These are phyloP conservation scores for Argentina anserina DNA, from an alignment of 306 rosid genomes.

Conservation along the genomic window DNA sequence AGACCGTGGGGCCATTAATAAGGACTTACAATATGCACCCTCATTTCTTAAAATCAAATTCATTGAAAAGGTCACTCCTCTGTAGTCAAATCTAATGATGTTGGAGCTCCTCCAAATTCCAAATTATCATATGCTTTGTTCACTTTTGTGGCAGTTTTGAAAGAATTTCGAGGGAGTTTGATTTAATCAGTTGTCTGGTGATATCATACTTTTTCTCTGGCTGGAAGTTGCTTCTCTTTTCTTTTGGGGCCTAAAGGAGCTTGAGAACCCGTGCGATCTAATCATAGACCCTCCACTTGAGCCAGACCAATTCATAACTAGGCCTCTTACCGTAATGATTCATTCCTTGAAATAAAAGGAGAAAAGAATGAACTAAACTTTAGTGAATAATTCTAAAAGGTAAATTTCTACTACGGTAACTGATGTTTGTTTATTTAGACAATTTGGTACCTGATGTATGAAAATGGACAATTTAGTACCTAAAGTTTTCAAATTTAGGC, in stretches of 20 bases:
- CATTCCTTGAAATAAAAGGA: not conserved
- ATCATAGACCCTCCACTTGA: constrained; percentile 4
- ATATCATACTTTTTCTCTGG: not conserved
- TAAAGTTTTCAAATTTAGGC: too few species aligned
- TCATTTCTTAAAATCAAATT: not conserved
- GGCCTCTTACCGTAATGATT: not conserved
- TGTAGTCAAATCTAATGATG: constrained; percentile 13
- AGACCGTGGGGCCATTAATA: constrained; percentile 4
- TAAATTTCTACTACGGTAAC: too few species aligned
- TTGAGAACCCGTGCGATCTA: not conserved
- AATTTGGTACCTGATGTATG: too few species aligned
- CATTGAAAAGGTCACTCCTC: not conserved
- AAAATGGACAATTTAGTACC: too few species aligned
- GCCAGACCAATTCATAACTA: not conserved
- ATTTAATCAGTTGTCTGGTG: not conserved
- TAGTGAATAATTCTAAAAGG: not conserved
- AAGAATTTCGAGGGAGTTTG: constrained; percentile 6
- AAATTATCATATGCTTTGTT: not conserved
- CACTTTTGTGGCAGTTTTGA: not conserved
- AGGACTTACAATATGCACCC: constrained; percentile 8
- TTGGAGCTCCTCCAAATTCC: not conserved
- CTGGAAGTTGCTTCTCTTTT: not conserved
- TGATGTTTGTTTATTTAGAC: too few species aligned
- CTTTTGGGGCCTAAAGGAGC: not conserved
- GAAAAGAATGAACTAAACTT: not conserved